Conservation (phyloP, 768 basidiomycete genomes). For the Mrakia blollopis region DNA sequence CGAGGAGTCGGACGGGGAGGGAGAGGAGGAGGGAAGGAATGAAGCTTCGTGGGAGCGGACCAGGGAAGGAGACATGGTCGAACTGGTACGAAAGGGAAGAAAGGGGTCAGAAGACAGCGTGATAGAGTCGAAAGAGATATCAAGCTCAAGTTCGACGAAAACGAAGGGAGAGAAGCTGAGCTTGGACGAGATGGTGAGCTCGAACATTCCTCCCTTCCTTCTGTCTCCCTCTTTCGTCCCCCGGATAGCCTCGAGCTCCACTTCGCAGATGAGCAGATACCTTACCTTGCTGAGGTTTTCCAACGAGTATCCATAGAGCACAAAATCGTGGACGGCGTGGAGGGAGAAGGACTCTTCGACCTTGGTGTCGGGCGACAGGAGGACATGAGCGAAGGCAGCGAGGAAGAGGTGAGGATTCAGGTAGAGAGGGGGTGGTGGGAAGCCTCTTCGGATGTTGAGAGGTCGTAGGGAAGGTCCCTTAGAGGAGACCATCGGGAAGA, state of each 20-base stretch:
- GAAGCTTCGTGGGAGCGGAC: conserved; percentile 84
- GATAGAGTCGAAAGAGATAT: background rate
- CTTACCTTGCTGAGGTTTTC: background rate
- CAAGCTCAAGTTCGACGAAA: background rate
- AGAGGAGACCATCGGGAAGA: too few species aligned
- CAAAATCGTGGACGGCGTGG: conserved; percentile 81
- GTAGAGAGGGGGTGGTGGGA: background rate
- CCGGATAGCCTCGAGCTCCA: too few species aligned
- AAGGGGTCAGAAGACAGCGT: background rate
- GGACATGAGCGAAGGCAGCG: conserved; percentile 53
- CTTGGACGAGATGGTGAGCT: background rate
- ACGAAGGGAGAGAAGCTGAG: background rate
- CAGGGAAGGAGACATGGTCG: conserved; percentile 83
- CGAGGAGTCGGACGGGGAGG: conserved; percentile 49
- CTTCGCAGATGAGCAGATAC: background rate
- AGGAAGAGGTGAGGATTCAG: conserved; percentile 27
- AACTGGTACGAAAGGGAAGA: conserved; percentile 53
- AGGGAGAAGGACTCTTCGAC: conserved; percentile 97
- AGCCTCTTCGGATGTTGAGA: background rate
- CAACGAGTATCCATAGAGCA: conserved; percentile 62
- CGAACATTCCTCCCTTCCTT: background rate
- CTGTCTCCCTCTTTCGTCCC: too few species aligned
- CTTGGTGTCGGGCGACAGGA: conserved; percentile 83
- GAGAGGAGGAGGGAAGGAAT: conserved; percentile 56
- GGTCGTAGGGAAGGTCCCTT: background rate